Percentiles rank a stretch among this genome's conserved stretches.
These are phyloP conservation scores for Russula earlei DNA, from an alignment of 768 basidiomycete genomes.

Conservation along the genomic window DNA sequence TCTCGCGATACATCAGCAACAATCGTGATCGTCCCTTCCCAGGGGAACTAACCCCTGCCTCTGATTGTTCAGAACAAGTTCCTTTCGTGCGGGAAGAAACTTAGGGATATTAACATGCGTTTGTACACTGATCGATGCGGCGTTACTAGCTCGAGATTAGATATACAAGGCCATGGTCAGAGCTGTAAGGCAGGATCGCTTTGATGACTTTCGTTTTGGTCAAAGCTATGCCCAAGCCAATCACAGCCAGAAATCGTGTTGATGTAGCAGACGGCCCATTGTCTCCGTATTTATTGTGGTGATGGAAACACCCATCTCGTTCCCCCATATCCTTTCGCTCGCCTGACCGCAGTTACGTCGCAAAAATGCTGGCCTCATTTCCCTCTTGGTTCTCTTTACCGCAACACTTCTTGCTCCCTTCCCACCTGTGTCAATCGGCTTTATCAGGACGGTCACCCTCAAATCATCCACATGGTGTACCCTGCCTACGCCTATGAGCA, in stretches of 20 bases:
- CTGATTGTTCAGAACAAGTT: too few relatives aligned
- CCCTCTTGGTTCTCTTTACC: slow-evolving; percentile 7
- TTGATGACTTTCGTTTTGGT: neutral
- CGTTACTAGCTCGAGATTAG: neutral
- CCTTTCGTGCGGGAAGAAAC: too few relatives aligned
- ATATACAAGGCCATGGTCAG: neutral
- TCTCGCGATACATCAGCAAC: too few relatives aligned
- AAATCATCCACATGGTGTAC: neutral
- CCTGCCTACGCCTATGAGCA: neutral
- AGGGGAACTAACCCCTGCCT: too few relatives aligned
- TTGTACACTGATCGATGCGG: neutral
- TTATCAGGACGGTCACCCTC: slow-evolving; percentile 1
- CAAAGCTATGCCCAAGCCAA: slow-evolving; percentile 3
- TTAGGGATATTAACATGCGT: neutral
- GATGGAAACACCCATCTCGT: neutral
- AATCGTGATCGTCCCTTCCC: too few relatives aligned
- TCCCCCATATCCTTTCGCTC: neutral
- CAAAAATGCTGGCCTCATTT: slow-evolving; percentile 5
- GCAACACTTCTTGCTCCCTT: slow-evolving; percentile 4
- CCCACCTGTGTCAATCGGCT: neutral
- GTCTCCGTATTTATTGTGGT: slow-evolving; percentile 3
- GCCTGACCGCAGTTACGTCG: neutral
- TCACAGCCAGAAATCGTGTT: slow-evolving; percentile 1
- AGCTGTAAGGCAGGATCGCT: neutral
- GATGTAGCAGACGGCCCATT: neutral